A percentile compares a stretch with the other conserved stretches of the same genome.
Conservation (phyloP, 192 early-diverging fungal species). For the Funneliformis mosseae region DNA sequence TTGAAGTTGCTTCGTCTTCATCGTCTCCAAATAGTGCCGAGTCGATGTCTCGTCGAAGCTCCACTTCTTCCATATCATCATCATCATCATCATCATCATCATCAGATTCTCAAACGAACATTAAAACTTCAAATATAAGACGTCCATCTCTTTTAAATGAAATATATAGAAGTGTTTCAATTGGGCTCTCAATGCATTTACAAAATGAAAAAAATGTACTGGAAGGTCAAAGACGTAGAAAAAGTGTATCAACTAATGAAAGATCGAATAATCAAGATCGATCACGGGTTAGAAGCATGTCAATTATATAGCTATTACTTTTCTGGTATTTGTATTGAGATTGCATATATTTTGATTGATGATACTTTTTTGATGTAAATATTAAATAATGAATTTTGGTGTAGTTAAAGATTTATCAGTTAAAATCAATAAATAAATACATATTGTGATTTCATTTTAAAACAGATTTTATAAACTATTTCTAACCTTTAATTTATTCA, state of each 20-base stretch:
- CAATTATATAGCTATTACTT: not conserved
- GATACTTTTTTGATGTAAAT: no score
- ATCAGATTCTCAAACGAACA: not conserved
- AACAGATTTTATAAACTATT: no score
- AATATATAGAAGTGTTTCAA: conserved; percentile 26
- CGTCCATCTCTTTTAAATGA: conserved; percentile 28
- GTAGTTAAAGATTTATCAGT: no score
- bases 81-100: not conserved
- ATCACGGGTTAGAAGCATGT: not conserved
- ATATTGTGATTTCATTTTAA: no score
- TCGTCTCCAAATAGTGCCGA: not conserved
- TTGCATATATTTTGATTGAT: no score
- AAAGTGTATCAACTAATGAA: not conserved
- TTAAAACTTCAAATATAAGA: not conserved
- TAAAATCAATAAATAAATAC: no score
- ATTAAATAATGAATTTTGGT: no score
- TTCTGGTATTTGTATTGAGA: not conserved
- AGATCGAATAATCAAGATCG: not conserved
- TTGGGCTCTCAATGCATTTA: conserved; percentile 31
- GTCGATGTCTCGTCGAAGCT: not conserved
- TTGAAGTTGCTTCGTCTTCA: not conserved
- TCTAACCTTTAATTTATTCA: no score
- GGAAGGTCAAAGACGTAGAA: not conserved
- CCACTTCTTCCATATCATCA: not conserved
- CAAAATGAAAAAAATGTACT: conserved; percentile 30